Conservation (phyloP, 2,329 filamentous ascomycete genomes). For the Neonectria punicea region DNA sequence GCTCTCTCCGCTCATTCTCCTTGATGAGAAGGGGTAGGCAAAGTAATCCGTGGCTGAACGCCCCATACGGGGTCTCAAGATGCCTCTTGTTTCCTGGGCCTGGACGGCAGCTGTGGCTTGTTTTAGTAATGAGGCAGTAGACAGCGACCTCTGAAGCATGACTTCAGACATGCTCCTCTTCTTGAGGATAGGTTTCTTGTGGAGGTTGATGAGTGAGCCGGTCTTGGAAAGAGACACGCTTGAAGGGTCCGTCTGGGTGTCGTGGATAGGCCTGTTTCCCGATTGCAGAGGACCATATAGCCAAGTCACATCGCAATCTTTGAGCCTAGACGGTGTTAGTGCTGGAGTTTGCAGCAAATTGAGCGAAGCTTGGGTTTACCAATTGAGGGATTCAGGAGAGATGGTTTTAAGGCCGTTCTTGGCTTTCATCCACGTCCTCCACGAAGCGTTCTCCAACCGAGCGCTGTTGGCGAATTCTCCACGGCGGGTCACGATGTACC, state of each 20-base stretch:
- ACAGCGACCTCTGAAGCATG: slow-evolving; percentile 90
- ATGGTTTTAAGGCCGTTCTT: slow-evolving; percentile 89
- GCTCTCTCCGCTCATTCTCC: slow-evolving; percentile 69
- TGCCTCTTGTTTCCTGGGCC: slow-evolving; percentile 74
- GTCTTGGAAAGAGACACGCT: slow-evolving; percentile 62
- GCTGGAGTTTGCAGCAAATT: slow-evolving; percentile 18
- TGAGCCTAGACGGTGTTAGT: slow-evolving; percentile 73
- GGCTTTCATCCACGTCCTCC: slow-evolving; percentile 95
- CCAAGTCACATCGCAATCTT: slow-evolving; percentile 98
- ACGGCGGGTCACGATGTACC: slow-evolving; percentile 85
- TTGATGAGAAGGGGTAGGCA: slow-evolving; percentile 71
- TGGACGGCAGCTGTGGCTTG: slow-evolving; percentile 88
- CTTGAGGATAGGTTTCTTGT: slow-evolving; percentile 92
- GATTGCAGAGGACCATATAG: slow-evolving; percentile 92
- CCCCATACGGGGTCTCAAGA: slow-evolving; percentile 65
- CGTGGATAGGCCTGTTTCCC: slow-evolving; percentile 66
- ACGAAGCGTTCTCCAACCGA: slow-evolving; percentile 93
- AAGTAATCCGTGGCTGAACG: slow-evolving; percentile 76
- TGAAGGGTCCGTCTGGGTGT: slow-evolving; percentile 53
- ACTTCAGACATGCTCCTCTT: slow-evolving; percentile 96
- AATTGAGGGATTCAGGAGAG: slow-evolving; percentile 91
- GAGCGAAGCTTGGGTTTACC: slow-evolving; percentile 62
- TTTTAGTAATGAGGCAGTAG: slow-evolving; percentile 87
- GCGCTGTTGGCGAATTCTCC: slow-evolving; percentile 83
- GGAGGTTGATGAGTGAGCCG: slow-evolving; percentile 71